Percentiles rank a stretch among this genome's conserved stretches.
Conservation (phyloP, 495 filamentous ascomycete species). For the Xylaria palmicola region DNA sequence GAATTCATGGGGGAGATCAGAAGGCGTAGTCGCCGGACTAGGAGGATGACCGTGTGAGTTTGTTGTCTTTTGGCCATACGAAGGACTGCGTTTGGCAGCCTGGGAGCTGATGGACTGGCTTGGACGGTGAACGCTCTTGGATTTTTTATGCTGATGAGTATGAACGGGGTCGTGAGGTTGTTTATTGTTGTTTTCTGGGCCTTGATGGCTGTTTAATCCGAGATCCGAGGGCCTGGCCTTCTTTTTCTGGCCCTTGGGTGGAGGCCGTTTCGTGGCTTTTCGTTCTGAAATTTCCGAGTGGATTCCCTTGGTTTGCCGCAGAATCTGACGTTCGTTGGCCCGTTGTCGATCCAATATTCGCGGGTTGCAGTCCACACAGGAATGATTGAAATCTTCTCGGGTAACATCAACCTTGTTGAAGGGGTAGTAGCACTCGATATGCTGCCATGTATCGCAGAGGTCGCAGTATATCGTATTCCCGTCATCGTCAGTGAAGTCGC, state of each 20-base stretch:
- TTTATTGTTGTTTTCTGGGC: constrained; percentile 33
- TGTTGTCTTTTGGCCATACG: constrained; percentile 39
- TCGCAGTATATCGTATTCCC: constrained; percentile 97
- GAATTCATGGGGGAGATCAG: constrained; percentile 53
- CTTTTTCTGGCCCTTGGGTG: constrained; percentile 73
- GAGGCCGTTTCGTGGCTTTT: constrained; percentile 63
- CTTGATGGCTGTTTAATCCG: constrained; percentile 48
- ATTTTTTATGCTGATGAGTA: constrained; percentile 56
- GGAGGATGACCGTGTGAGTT: constrained; percentile 48
- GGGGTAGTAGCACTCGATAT: constrained; percentile 93
- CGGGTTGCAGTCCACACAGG: constrained; percentile 83
- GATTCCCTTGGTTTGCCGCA: constrained; percentile 46
- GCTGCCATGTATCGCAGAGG: constrained; percentile 94
- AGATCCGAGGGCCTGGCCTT: constrained; percentile 58
- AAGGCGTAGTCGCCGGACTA: constrained; percentile 56
- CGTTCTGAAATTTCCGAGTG: constrained; percentile 58
- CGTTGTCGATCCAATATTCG: constrained; percentile 65
- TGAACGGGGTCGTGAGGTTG: constrained; percentile 40
- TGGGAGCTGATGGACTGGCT: constrained; percentile 68
- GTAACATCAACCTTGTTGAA: constrained; percentile 67
- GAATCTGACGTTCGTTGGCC: constrained; percentile 63
- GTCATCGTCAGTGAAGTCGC: constrained; percentile 88
- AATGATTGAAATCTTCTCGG: constrained; percentile 65
- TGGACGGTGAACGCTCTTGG: constrained; percentile 72
- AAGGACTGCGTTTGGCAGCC: constrained; percentile 54